A percentile compares a stretch with the other conserved stretches of the same genome.
Conservation (phyloP, 164 flowering plant species). For the Echeveria elegans region DNA sequence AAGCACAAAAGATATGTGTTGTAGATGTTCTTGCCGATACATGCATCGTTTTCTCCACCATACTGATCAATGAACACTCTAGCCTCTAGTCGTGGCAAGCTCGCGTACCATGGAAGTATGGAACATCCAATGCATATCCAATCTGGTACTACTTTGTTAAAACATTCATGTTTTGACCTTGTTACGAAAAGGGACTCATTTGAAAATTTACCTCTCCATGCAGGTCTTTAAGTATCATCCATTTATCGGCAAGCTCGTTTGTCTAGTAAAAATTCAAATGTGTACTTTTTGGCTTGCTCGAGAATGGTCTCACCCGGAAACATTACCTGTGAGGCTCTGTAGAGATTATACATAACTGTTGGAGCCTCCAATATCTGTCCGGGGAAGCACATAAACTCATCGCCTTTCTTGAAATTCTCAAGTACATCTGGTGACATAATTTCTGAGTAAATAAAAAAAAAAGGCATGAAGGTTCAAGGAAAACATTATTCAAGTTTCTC, state of each 20-base stretch:
- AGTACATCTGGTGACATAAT: slow-evolving; percentile 44
- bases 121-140: slow-evolving; percentile 67
- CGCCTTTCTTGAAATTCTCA: slow-evolving; percentile 49
- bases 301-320: slow-evolving; percentile 71
- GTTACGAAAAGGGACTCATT: too few species aligned
- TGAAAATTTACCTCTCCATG: slow-evolving; percentile 77
- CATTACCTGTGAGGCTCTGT: slow-evolving; percentile 58
- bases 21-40: slow-evolving; percentile 64
- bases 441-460: too few species aligned
- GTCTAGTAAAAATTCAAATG: slow-evolving; percentile 41
- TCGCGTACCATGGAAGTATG: slow-evolving; percentile 87
- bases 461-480: too few species aligned
- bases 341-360: slow-evolving; percentile 71
- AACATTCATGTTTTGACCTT: too few species aligned
- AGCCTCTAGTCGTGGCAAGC: slow-evolving; percentile 73
- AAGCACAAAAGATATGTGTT: slow-evolving; percentile 51
- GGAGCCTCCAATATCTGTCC: slow-evolving; percentile 78
- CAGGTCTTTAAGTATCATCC: slow-evolving; percentile 80
- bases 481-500: too few species aligned
- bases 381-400: slow-evolving; percentile 61
- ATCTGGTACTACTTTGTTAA: too few species aligned
- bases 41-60: slow-evolving; percentile 76
- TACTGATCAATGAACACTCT: slow-evolving; percentile 78
- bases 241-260: slow-evolving; percentile 70
- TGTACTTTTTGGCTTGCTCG: slow-evolving; percentile 46